These are phyloP conservation scores for Nannochloropsis salina DNA, from an alignment of 108 stramenopile genomes.

Conservation along the genomic window DNA sequence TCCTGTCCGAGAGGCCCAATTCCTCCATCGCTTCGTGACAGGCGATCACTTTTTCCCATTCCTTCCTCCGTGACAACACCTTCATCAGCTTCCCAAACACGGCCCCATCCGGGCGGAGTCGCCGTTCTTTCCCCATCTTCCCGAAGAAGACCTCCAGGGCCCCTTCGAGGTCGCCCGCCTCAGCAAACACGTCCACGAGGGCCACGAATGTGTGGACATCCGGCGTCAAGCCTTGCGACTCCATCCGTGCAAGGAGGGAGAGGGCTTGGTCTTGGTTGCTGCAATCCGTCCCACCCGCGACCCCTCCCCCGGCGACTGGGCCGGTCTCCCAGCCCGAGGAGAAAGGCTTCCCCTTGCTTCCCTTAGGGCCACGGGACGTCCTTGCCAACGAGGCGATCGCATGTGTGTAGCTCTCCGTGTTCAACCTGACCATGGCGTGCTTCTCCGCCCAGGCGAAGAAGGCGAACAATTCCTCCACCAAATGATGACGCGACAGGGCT, in stretches of 20 bases:
- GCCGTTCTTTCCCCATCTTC: neutral
- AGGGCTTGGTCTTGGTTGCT: neutral
- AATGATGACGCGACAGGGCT: neutral
- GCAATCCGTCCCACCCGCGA: neutral
- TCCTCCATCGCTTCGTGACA: neutral
- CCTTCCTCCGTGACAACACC: neutral
- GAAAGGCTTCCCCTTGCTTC: neutral
- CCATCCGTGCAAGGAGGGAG: neutral
- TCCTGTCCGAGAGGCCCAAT: neutral
- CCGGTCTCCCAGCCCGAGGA: neutral
- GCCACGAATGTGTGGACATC: neutral
- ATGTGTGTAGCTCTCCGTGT: neutral
- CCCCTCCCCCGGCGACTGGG: neutral
- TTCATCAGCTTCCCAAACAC: constrained; percentile 6
- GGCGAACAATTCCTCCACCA: neutral
- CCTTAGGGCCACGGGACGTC: neutral
- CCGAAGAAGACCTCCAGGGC: neutral
- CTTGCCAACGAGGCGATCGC: neutral
- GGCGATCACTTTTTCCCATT: neutral
- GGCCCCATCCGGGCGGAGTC: neutral
- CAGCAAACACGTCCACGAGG: neutral
- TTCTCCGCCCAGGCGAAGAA: neutral
- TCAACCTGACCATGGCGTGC: neutral
- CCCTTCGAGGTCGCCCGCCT: neutral
- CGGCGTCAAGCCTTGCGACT: neutral